Evolutionary conservation across 257 asterid genomes (phyloP).

Genomic region (Salvia rosmarinus): DNA sequence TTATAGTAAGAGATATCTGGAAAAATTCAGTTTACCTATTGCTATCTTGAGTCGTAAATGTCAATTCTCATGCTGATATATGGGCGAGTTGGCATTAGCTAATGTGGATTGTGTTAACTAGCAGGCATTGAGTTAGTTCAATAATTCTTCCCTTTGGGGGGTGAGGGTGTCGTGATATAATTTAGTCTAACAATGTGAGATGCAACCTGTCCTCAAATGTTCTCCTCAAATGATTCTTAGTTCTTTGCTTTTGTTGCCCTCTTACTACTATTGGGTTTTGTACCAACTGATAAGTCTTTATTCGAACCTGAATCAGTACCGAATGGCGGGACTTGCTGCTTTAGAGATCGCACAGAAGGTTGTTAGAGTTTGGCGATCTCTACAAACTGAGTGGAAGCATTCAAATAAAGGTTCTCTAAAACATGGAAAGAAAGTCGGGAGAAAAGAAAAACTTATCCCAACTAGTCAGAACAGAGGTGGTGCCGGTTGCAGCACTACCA

Average conservation of each 20-base stretch:
- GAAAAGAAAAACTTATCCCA: constrained; percentile 67
- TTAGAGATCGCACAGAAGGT: constrained; percentile 96
- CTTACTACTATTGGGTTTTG: constrained; percentile 7
- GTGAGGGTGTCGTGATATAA: background rate
- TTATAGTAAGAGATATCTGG: background rate
- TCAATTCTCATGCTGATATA: constrained; percentile 9
- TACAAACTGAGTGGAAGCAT: constrained; percentile 83
- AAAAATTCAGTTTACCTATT: constrained; percentile 4
- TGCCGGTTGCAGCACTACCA: constrained; percentile 96
- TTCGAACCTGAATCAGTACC: constrained; percentile 63
- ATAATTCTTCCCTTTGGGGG: background rate
- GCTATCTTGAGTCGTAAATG: constrained; percentile 12
- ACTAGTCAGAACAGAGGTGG: constrained; percentile 96
- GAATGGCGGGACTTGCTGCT: constrained; percentile 99
- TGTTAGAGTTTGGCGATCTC: constrained; percentile 89
- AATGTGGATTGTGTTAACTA: constrained; percentile 16
- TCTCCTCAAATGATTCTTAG: constrained; percentile 22
- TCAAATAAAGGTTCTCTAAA: constrained; percentile 71
- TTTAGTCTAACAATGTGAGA: constrained; percentile 25
- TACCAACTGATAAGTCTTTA: constrained; percentile 33
- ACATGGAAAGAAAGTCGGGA: constrained; percentile 70
- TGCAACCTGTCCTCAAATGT: constrained; percentile 13
- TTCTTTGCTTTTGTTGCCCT: constrained; percentile 12
- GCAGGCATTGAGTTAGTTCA: background rate
- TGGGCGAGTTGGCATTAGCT: background rate